These are phyloP conservation scores for Tuber umbilicatum DNA, from an alignment of 495 filamentous ascomycete genomes.

Conservation along the genomic window DNA sequence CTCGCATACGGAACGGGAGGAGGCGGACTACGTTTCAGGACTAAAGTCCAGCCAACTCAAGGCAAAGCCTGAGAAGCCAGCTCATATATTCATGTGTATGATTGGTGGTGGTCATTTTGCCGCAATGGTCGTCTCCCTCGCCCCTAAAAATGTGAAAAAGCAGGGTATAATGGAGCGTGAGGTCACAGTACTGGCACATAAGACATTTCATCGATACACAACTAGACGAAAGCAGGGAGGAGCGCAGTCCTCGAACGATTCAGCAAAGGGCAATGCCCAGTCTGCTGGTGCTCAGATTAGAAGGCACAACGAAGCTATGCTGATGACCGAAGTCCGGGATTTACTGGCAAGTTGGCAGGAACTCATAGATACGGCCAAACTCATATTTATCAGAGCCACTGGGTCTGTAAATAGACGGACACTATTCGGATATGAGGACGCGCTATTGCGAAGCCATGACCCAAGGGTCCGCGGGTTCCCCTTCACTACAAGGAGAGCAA, in stretches of 20 bases:
- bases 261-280: conserved; percentile 82
- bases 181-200: conserved; percentile 81
- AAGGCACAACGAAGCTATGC: conserved; percentile 85
- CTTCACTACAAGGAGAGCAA: conserved; percentile 89
- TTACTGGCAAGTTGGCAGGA: conserved; percentile 74
- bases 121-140: conserved; percentile 85
- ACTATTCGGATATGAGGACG: conserved; percentile 84
- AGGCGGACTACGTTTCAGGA: conserved; percentile 63
- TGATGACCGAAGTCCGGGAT: conserved; percentile 73
- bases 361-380: conserved; percentile 72
- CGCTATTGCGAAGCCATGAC: conserved; percentile 75
- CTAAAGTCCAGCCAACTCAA: conserved; percentile 51
- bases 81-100: conserved; percentile 95
- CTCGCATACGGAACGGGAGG: conserved; percentile 58
- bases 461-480: conserved; percentile 81
- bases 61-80: conserved; percentile 39
- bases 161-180: conserved; percentile 56
- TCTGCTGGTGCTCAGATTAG: conserved; percentile 85
- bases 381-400: conserved; percentile 83
- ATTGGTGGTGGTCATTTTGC: conserved; percentile 97
- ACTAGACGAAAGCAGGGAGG: conserved; percentile 94
- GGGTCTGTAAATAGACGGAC: conserved; percentile 77
- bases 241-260: conserved; percentile 84
- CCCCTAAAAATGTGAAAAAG: conserved; percentile 68
- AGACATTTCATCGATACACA: conserved; percentile 96